These are phyloP conservation scores for Vairimorpha necatrix DNA, from an alignment of 371 early-diverging fungal species.

Conservation along the genomic window DNA sequence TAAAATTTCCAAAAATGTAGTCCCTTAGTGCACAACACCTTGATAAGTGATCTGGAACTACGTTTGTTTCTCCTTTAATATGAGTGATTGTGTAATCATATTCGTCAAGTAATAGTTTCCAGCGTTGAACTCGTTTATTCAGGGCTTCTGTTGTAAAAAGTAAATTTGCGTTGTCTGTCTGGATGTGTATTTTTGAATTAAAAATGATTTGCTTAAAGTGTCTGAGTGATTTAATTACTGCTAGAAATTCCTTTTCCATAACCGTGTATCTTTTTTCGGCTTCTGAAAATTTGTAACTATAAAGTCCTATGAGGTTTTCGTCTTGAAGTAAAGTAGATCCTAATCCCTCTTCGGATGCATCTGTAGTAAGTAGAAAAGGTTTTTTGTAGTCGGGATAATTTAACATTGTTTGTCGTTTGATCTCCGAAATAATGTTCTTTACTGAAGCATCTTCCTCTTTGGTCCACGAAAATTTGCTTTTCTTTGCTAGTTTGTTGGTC, in stretches of 20 bases:
- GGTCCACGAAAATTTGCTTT: background rate
- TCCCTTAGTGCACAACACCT: background rate
- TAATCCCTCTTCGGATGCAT: background rate
- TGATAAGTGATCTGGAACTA: background rate
- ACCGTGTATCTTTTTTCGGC: constrained; percentile 1
- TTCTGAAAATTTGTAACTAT: background rate
- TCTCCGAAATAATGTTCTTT: background rate
- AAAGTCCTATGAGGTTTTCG: background rate
- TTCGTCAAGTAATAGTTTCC: background rate
- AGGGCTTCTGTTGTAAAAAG: background rate
- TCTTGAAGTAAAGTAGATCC: background rate
- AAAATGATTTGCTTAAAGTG: background rate
- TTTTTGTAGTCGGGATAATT: background rate
- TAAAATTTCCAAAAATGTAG: background rate
- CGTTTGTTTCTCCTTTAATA: background rate
- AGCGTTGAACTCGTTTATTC: background rate
- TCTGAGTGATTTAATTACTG: background rate
- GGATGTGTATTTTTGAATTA: background rate
- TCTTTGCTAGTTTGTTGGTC: background rate
- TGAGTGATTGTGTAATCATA: background rate
- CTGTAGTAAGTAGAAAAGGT: background rate
- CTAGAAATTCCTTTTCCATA: background rate
- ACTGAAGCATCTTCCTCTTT: background rate
- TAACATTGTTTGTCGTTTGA: background rate
- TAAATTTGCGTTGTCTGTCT: background rate